phyloP scores from a whole-genome alignment of 2,329 filamentous ascomycete species.

The Chrysoporthe deuterocubensis region DNA sequence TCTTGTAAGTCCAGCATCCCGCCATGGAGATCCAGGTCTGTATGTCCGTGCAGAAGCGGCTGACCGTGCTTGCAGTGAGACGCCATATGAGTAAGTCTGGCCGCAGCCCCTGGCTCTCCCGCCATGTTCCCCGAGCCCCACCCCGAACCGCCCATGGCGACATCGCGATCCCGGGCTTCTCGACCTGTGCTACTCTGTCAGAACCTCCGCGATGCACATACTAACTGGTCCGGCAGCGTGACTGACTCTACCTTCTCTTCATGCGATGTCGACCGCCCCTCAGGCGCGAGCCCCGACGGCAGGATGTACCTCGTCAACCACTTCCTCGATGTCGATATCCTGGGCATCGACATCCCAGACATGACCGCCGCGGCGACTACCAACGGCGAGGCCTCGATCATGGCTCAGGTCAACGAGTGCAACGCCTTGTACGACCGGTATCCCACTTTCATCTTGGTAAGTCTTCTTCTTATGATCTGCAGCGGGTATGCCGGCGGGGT shows the following conservation, averaged over 20 bases:
- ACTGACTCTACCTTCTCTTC: constrained; percentile 62
- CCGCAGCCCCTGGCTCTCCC: neutral
- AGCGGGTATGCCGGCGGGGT: no score
- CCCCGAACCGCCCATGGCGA: no score
- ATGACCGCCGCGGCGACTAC: constrained; percentile 43
- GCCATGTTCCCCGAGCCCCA: no score
- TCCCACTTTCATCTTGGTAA: constrained; percentile 41
- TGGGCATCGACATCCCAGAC: constrained; percentile 38
- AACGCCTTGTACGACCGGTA: constrained; percentile 37
- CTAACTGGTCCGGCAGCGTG: constrained; percentile 39
- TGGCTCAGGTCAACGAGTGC: constrained; percentile 46
- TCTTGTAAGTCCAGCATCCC: constrained; percentile 14
- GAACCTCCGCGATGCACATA: no score
- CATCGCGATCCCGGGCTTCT: no score
- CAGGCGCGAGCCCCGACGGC: constrained; percentile 41
- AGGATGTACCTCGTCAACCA: constrained; percentile 63
- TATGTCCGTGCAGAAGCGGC: neutral
- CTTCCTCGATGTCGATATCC: constrained; percentile 57
- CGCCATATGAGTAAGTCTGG: constrained; percentile 57
- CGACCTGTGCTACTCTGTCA: no score
- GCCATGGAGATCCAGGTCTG: no score
- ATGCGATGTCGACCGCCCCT: constrained; percentile 68
- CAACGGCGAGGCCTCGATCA: constrained; percentile 52
- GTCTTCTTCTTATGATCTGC: constrained; percentile 3
- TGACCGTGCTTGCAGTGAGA: constrained; percentile 52